Conservation (phyloP, 139 green algal genomes). For the Pseudopediastrum boryanum region DNA sequence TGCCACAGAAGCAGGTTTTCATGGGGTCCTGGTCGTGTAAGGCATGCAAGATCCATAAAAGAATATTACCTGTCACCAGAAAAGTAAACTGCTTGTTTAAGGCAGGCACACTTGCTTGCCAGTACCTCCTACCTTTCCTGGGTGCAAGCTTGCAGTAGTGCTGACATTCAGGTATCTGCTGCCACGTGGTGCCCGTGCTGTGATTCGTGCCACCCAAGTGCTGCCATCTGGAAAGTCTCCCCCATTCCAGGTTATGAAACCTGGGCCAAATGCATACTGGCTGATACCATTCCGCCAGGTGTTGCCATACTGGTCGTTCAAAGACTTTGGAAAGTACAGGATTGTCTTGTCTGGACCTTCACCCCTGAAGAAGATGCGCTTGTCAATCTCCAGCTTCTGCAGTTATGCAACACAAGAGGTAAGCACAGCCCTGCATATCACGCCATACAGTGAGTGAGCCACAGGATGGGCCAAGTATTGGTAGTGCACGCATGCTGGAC, state of each 20-base stretch:
- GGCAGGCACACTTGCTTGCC: neutral
- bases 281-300: slow-evolving; percentile 8
- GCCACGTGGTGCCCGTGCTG: neutral
- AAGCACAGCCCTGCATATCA: too few species aligned
- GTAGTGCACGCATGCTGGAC: too few species aligned
- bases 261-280: slow-evolving; percentile 33
- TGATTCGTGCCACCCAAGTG: slow-evolving; percentile 21
- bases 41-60: too few species aligned
- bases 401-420: neutral
- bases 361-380: slow-evolving; percentile 23
- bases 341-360: slow-evolving; percentile 17
- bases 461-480: too few species aligned
- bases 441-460: too few species aligned
- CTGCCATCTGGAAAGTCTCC: slow-evolving; percentile 7
- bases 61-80: too few species aligned
- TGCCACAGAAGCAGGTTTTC: too few species aligned
- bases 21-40: too few species aligned
- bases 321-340: slow-evolving; percentile 31
- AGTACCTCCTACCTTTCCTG: neutral
- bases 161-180: neutral
- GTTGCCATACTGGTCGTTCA: slow-evolving; percentile 33
- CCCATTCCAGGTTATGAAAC: slow-evolving; percentile 36
- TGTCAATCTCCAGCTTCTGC: slow-evolving; percentile 36
- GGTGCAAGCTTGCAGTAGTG: neutral
- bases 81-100: too few species aligned